phyloP scores from a whole-genome alignment of 495 filamentous ascomycete genomes.

The Aspergillus ellipticus region DNA sequence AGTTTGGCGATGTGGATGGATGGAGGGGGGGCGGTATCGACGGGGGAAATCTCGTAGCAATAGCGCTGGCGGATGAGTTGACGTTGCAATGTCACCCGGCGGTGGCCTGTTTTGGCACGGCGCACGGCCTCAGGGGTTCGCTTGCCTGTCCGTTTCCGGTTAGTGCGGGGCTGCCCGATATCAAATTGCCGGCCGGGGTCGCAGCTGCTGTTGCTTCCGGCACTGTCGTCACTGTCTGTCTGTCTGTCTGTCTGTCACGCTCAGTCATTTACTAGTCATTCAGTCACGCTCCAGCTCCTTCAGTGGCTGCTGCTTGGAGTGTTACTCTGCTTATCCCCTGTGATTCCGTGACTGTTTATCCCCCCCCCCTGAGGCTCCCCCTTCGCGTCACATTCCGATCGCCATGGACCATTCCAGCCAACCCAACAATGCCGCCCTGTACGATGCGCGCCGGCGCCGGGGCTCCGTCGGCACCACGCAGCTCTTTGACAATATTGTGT shows the following conservation, averaged over 20 bases:
- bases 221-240: not conserved
- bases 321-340: not conserved
- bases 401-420: constrained; percentile 35
- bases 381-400: not conserved
- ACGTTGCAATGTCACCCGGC: constrained; percentile 54
- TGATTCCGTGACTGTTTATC: constrained; percentile 1
- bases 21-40: constrained; percentile 54
- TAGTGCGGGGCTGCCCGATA: constrained; percentile 49
- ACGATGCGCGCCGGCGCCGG: constrained; percentile 45
- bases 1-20: constrained; percentile 53
- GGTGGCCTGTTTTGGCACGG: constrained; percentile 43
- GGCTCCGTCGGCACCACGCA: constrained; percentile 75
- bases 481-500: constrained; percentile 92
- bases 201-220: not conserved
- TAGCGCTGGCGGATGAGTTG: constrained; percentile 56
- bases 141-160: constrained; percentile 40
- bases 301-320: no score
- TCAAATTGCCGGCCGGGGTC: constrained; percentile 33
- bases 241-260: not conserved
- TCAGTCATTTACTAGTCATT: no score
- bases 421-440: constrained; percentile 49
- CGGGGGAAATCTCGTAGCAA: constrained; percentile 44
- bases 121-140: constrained; percentile 51
- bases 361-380: not conserved
- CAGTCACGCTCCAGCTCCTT: no score